These are phyloP conservation scores for Gastrolobium bilobum DNA, from an alignment of 306 rosid genomes.

Conservation along the genomic window DNA sequence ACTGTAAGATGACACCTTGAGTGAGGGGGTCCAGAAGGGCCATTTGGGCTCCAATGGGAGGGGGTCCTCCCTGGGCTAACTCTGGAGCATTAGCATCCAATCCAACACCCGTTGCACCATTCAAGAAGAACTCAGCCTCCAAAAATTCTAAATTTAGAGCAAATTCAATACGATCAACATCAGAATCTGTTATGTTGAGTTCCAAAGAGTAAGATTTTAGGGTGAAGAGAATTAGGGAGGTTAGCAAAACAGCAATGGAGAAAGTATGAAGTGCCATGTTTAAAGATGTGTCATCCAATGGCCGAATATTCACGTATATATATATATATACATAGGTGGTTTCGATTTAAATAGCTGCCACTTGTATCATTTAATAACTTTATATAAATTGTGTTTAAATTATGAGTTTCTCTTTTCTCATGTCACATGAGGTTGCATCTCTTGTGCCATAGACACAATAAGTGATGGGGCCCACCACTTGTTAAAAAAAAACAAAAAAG, in stretches of 20 bases:
- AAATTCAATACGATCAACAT: slow-evolving; percentile 65
- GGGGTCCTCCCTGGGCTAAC: slow-evolving; percentile 63
- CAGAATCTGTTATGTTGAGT: background rate
- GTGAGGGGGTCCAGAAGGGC: slow-evolving; percentile 52
- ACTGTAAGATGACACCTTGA: slow-evolving; percentile 61
- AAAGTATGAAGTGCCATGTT: slow-evolving; percentile 5
- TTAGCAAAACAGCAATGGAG: slow-evolving; percentile 26
- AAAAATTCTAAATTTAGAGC: slow-evolving; percentile 75
- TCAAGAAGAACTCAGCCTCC: slow-evolving; percentile 79
- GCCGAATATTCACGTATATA: background rate
- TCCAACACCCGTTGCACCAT: slow-evolving; percentile 67
- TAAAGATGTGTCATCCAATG: too few species aligned
- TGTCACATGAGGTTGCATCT: too few species aligned
- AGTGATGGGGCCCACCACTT: too few species aligned
- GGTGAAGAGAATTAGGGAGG: slow-evolving; percentile 10
- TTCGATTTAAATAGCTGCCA: too few species aligned
- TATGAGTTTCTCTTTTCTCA: too few species aligned
- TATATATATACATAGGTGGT: background rate
- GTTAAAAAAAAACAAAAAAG: too few species aligned
- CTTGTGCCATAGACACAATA: too few species aligned
- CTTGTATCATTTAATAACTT: too few species aligned
- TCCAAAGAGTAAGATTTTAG: slow-evolving; percentile 16
- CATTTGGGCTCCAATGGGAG: slow-evolving; percentile 64
- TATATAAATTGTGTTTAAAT: too few species aligned
- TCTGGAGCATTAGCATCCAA: slow-evolving; percentile 64